Percentiles rank a stretch among this genome's conserved stretches.
Evolutionary conservation across 768 basidiomycete genomes (phyloP).

Genomic region (Rhodotorula diobovata): DNA sequence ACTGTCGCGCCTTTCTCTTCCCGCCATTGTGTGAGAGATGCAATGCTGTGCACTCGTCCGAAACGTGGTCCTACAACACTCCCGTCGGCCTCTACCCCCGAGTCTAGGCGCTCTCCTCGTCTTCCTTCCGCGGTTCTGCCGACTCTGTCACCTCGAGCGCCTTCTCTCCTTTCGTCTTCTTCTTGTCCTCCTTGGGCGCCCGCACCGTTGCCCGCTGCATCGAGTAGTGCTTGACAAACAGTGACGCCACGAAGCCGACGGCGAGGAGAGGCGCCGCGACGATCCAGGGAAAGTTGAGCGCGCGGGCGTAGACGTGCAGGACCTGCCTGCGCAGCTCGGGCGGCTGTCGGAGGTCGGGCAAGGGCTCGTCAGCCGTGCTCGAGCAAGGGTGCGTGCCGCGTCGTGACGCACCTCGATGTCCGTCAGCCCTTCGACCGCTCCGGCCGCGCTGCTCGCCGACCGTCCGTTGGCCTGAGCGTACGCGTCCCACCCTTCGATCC

Average conservation of each 20-base stretch:
- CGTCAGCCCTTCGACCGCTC: slow-evolving; percentile 53
- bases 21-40: no score
- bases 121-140: neutral
- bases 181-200: slow-evolving; percentile 33
- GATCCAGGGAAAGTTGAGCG: slow-evolving; percentile 38
- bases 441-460: slow-evolving; percentile 37
- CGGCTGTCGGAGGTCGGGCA: slow-evolving; percentile 5
- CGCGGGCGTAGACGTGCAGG: slow-evolving; percentile 39
- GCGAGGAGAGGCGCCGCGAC: slow-evolving; percentile 42
- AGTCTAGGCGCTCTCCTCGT: neutral
- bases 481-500: slow-evolving; percentile 48
- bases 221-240: slow-evolving; percentile 61
- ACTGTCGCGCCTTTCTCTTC: neutral
- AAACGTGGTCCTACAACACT: no score
- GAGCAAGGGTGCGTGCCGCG: no score
- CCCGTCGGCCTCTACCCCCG: no score
- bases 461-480: slow-evolving; percentile 38
- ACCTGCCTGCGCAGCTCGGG: slow-evolving; percentile 50
- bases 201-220: slow-evolving; percentile 56
- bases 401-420: slow-evolving; percentile 41
- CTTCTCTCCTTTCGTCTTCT: neutral
- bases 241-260: slow-evolving; percentile 43
- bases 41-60: neutral
- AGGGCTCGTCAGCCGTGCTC: neutral
- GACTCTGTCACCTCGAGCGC: no score